Evolutionary conservation across 2,329 filamentous ascomycete genomes (phyloP), one percentile per base, ranked within the genome.

Genomic region (Cytospora paraplurivora): DNA sequence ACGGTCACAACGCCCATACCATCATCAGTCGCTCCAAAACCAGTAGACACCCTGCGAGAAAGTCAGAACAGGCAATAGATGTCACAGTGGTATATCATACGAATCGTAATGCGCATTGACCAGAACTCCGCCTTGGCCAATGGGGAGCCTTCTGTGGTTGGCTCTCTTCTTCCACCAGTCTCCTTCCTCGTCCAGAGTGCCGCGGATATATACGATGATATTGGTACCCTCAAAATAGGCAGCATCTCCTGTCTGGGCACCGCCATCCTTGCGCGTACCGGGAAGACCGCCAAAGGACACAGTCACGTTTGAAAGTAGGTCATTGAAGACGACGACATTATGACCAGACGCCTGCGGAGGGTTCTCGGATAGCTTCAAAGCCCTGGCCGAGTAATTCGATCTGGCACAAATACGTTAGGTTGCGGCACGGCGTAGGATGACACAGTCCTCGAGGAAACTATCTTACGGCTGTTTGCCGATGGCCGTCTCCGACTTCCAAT

Each of bases 71-170:
- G 17, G 6, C 44, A 17, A 4, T 8, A 21, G 49, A 11, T 33
- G 8, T 21, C 37, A 27, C 8, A 2, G 21, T 32, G 51, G 32
- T 37, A 21, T 15, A 7, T 74, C 81, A 68, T 71, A 84, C 82
- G 84, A 85, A 76, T 97, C 95, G 72, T 95, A 97, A 73, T 98
- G 95, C 19, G 94, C 93, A 74, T 97, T 98, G 69, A 98, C 90
- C 52, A 99, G 82, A 19, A 97, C 92, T 37, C 93, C 92, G 19
- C 91, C 90, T 66, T 86, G 85, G 10, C 84, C 82, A 66, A 82
- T 81, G 27, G 81, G 80, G 66, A 78, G 76, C 67, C 78, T 78
- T 62, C 77, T 76, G 50, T 74, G 75, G 44, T 76, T 75, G 41
- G 71, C 69, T 44, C 69, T 72, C 52, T 73, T 75, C 38, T 82